Conservation (phyloP, 768 basidiomycete species). For the Nidula microcarpa region DNA sequence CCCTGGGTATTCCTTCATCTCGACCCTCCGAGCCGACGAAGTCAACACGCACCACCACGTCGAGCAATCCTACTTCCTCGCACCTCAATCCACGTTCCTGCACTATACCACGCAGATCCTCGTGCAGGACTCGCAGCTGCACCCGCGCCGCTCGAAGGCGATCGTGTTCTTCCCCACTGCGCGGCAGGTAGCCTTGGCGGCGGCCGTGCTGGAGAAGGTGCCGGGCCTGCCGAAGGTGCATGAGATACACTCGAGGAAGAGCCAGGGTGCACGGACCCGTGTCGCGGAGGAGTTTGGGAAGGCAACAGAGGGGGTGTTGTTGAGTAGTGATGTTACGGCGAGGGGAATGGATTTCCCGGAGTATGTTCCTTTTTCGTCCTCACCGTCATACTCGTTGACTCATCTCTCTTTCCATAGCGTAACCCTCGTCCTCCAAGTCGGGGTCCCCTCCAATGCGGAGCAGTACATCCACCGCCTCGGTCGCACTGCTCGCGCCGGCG, state of each 20-base stretch:
- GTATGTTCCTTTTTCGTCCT: conserved; percentile 73
- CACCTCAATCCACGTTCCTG: too few species aligned
- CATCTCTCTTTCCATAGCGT: conserved; percentile 58
- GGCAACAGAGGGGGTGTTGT: conserved; percentile 55
- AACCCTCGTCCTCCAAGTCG: conserved; percentile 88
- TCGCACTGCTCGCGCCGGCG: conserved; percentile 72
- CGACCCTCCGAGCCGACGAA: conserved; percentile 58
- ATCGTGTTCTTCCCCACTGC: conserved; percentile 86
- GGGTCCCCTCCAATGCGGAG: conserved; percentile 65
- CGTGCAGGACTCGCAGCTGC: conserved; percentile 81
- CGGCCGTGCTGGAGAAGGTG: conserved; percentile 61
- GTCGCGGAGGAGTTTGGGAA: conserved; percentile 61
- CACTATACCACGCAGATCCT: conserved; percentile 60
- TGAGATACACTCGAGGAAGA: conserved; percentile 81
- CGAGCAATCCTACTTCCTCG: too few species aligned
- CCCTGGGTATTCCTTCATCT: conserved; percentile 80
- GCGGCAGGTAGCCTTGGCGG: conserved; percentile 77
- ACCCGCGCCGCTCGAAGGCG: conserved; percentile 65
- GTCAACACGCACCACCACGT: conserved; percentile 68
- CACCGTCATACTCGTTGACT: conserved; percentile 57
- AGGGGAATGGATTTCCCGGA: conserved; percentile 86
- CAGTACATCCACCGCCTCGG: conserved; percentile 87
- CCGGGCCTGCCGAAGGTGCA: conserved; percentile 51
- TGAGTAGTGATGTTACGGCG: conserved; percentile 88
- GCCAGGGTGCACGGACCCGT: conserved; percentile 51